Conservation (phyloP, 768 basidiomycete species). For the Trametes cinnabarina region DNA sequence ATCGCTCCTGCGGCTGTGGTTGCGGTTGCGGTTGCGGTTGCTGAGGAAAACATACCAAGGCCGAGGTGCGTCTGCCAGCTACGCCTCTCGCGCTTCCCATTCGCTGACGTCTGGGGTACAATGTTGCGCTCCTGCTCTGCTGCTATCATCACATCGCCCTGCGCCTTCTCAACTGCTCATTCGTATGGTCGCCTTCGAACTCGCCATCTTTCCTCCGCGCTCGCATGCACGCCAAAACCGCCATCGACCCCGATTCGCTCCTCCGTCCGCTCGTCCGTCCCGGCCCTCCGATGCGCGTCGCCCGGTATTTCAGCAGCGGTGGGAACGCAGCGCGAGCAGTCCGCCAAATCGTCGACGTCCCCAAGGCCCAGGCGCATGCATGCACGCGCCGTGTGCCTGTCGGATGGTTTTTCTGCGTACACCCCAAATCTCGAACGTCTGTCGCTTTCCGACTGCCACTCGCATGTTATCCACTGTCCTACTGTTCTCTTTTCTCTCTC, state of each 20-base stretch:
- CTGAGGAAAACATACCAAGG: background rate
- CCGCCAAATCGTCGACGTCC: background rate
- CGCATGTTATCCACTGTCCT: background rate
- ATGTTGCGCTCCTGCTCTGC: background rate
- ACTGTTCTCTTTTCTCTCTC: background rate
- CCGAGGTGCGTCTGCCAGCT: constrained; percentile 8
- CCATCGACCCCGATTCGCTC: constrained; percentile 10
- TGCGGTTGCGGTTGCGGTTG: background rate
- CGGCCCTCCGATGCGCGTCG: constrained; percentile 5
- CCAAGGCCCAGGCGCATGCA: background rate
- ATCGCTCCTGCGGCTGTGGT: too few species aligned
- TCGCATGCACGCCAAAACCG: background rate
- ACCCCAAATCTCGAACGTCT: background rate
- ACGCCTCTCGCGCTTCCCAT: background rate
- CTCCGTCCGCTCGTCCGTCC: constrained; percentile 9
- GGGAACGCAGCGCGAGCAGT: background rate
- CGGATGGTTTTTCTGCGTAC: background rate
- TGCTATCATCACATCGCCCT: too few species aligned
- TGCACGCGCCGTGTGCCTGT: background rate
- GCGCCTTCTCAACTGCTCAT: constrained; percentile 4
- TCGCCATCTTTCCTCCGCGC: background rate
- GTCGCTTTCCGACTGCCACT: background rate
- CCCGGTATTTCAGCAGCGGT: background rate
- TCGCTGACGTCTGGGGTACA: constrained; percentile 21
- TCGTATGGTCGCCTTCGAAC: constrained; percentile 5